Percentiles rank a stretch among this genome's conserved stretches.
phyloP scores from a whole-genome alignment of 306 rosid genomes.

The Cyclanthera cordifolia region DNA sequence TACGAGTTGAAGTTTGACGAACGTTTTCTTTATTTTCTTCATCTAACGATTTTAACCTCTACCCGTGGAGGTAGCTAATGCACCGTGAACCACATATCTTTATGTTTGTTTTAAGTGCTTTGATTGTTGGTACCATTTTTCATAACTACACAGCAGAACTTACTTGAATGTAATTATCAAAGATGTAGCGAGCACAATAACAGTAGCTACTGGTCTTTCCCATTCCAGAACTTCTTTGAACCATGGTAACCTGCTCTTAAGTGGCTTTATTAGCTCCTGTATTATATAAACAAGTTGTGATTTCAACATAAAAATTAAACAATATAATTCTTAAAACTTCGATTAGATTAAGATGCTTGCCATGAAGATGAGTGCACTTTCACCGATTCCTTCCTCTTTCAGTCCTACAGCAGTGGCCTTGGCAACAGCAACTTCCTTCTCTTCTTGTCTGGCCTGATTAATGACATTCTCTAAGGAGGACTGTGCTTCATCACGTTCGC shows the following conservation, averaged over 20 bases:
- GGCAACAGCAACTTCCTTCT: slow-evolving; percentile 58
- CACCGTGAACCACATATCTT: too few relatives aligned
- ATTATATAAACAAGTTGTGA: background rate
- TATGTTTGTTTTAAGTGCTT: too few relatives aligned
- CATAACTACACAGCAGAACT: slow-evolving; percentile 12
- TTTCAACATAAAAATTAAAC: background rate
- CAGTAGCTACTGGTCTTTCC: slow-evolving; percentile 55
- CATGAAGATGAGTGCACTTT: slow-evolving; percentile 41
- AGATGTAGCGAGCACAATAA: slow-evolving; percentile 32
- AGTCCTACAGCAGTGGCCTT: slow-evolving; percentile 63
- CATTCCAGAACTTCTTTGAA: slow-evolving; percentile 46
- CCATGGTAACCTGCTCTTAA: slow-evolving; percentile 32
- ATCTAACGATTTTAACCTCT: too few relatives aligned
- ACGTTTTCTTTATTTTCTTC: too few relatives aligned
- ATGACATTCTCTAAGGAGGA: slow-evolving; percentile 45
- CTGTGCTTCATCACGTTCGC: slow-evolving; percentile 16
- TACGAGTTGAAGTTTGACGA: too few relatives aligned
- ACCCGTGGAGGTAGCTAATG: too few relatives aligned
- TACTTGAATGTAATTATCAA: slow-evolving; percentile 56
- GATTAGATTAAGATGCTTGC: slow-evolving; percentile 24
- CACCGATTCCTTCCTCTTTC: slow-evolving; percentile 72
- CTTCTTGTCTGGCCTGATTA: slow-evolving; percentile 65
- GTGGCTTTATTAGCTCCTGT: slow-evolving; percentile 69
- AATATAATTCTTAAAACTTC: background rate
- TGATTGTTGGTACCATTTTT: too few relatives aligned